Percentiles rank a stretch among this genome's conserved stretches.
Evolutionary conservation across 2,329 filamentous ascomycete genomes (phyloP).

Genomic region (Diaporthe batatas): DNA sequence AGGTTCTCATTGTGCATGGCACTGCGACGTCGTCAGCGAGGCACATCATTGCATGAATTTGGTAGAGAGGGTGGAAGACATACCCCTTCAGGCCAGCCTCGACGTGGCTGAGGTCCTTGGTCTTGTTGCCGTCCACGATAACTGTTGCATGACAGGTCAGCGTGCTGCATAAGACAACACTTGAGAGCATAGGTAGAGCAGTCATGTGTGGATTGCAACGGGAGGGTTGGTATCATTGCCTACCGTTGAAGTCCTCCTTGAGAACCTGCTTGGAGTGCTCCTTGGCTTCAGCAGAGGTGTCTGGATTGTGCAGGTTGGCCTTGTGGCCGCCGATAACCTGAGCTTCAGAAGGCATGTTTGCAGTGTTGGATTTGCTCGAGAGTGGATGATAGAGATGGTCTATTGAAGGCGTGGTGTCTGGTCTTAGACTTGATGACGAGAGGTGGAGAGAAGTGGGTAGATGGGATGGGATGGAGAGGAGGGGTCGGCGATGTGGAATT

Average conservation of each 20-base stretch:
- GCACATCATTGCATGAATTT: too few species aligned
- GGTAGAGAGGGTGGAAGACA: conserved; percentile 44
- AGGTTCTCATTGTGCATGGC: conserved; percentile 69
- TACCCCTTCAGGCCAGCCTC: conserved; percentile 65
- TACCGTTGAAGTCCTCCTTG: conserved; percentile 62
- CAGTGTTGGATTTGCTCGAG: background rate
- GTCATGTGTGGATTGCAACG: background rate
- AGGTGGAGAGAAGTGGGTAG: background rate
- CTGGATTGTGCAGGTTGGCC: conserved; percentile 69
- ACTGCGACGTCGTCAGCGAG: conserved; percentile 48
- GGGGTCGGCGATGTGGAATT: background rate
- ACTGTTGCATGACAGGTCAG: conserved; percentile 44
- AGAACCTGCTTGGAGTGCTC: conserved; percentile 66
- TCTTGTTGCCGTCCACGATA: conserved; percentile 51
- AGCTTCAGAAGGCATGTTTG: conserved; percentile 62
- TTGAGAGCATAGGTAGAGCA: too few species aligned
- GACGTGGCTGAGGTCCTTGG: conserved; percentile 69
- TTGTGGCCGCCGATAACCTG: conserved; percentile 71
- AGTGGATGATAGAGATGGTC: background rate
- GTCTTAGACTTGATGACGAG: background rate
- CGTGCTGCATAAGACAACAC: background rate
- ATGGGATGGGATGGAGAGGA: background rate
- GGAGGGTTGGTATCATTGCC: conserved; percentile 49
- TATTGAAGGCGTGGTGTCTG: background rate
- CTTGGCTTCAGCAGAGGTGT: conserved; percentile 68